phyloP scores from a whole-genome alignment of 2,329 filamentous ascomycete genomes.

The Fusarium sacchari region DNA sequence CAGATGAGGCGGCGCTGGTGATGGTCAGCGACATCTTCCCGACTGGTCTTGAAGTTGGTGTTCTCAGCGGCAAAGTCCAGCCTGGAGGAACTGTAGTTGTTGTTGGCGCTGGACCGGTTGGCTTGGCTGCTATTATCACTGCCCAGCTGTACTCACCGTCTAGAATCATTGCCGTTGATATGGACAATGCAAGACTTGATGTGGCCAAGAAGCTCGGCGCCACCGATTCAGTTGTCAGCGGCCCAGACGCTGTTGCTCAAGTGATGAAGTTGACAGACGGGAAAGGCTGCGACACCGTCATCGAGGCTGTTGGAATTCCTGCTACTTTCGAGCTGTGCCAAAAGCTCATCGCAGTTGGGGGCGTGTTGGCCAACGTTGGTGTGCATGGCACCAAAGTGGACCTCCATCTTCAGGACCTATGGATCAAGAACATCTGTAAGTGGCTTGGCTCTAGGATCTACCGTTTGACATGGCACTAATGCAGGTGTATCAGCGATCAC shows the following conservation, averaged over 20 bases:
- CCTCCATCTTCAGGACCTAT: conserved; percentile 63
- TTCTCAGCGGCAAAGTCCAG: conserved; percentile 60
- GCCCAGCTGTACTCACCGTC: conserved; percentile 64
- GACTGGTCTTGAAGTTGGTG: conserved; percentile 65
- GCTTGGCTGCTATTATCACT: conserved; percentile 64
- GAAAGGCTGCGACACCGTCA: conserved; percentile 65
- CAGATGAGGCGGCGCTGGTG: conserved; percentile 56
- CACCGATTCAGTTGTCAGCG: conserved; percentile 54
- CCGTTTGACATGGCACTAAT: not conserved
- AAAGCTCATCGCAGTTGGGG: conserved; percentile 62
- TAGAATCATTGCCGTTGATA: conserved; percentile 62
- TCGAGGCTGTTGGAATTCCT: conserved; percentile 66
- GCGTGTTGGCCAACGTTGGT: conserved; percentile 66
- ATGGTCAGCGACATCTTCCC: conserved; percentile 67
- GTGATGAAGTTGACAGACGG: conserved; percentile 59
- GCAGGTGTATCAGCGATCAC: conserved; percentile 52
- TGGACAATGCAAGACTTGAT: conserved; percentile 58
- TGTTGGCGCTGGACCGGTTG: conserved; percentile 66
- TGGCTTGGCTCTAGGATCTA: conserved; percentile 9
- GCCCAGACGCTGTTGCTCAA: conserved; percentile 46
- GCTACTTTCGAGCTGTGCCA: conserved; percentile 64
- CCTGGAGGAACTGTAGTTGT: conserved; percentile 64
- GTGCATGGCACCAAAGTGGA: conserved; percentile 65
- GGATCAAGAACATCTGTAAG: conserved; percentile 64
- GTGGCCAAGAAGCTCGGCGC: conserved; percentile 61